Base-by-base conservation (phyloP, 805 yeast species). In the Candida tibetensis region DNA sequence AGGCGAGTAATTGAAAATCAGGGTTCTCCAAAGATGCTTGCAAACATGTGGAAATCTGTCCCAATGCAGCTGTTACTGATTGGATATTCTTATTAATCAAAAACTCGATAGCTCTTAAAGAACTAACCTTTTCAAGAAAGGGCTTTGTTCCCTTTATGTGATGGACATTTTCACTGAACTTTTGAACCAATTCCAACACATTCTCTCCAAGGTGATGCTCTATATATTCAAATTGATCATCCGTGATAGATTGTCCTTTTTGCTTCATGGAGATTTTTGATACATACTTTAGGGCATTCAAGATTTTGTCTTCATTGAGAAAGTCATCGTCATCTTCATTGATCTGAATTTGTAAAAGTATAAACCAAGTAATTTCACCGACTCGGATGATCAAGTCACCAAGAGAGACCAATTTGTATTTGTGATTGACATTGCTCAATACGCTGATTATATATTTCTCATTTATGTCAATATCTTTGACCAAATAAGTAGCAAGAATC, bases 31-130 rank as follows among this genome's bases (percentile, higher is more conserved):
- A 60, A 0, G 91, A 82, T 1, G 89, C 80, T 53, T 88, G 96
- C 9, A 91, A 63, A 49, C 95, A 85, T 2, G 95, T 84, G 42
- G 87, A 82, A 4, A 91, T 77, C 55, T 90, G 98, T 0, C 96
- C 95, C 25, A 85, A 60, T 0, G 87, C 86, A 27, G 68, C 57
- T 2, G 68, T 52, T 0, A 66, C 63, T 2, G 85, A 76, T 4
- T 78, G 74, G 21, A 85, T 75, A 12, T 80, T 69, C 17, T 71
- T 64, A 30, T 72, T 68, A 5, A 85, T 77, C 17, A 91, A 60
- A 40, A 82, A 77, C 27, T 81, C 77, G 21, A 91, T 74, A 1
- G 96, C 96, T 39, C 78, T 68, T 2, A 91, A 69, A 1, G 91
- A 82, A 26, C 77, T 73, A 1, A 81, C 65, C 52, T 85, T 88